Evolutionary conservation across 2,329 filamentous ascomycete genomes (phyloP), one percentile per base, ranked within the genome.

Genomic region (Beauveria varroae): DNA sequence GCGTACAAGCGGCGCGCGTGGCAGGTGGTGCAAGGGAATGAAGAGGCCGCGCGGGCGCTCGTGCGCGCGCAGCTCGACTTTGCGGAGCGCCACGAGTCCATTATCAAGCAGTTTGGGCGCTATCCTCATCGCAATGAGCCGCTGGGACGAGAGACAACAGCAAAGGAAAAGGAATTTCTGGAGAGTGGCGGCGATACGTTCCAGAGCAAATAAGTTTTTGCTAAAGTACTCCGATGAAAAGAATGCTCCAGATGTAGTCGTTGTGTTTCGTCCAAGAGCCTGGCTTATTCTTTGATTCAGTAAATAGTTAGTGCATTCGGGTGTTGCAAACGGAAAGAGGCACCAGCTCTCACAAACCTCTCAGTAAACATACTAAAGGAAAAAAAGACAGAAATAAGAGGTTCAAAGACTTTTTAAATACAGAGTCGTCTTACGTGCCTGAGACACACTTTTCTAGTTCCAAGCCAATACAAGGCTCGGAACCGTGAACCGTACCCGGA

Each of bases 91-190:
- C 84, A 87, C 67, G 67, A 69, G 24, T 75, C 75, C 24, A 79
- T 85, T 16, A 70, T 87, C 43, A 70, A 76, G 60, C 73, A 63
- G 61, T 87, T 86, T 68, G 83, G 83, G 1, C 71, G 84, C 58
- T 87, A 85, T 71, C 84, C 84, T 9, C 80, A 86, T 70, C 73
- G 84, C 6, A 87, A 86, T 66, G 67, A 70, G 60, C 73, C 73
- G 0, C 57, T 87, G 56, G 81, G 79, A 0, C 71, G 84, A 64
- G 69, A 76, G 63, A 73, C 69, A 50, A 85, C 80, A 6, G 64
- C 65, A 1, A 81, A 81, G 63, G 84, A 86, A 71, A 68, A 63
- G 57, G 72, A 73, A 64, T 86, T 79, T 70, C 65, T 86, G 47
- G 74, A 76, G 54, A 74, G 73, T 8, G 75, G 76, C 0, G 77